Conservation (phyloP, 257 asterid genomes). For the Solanum chiquidenum region DNA sequence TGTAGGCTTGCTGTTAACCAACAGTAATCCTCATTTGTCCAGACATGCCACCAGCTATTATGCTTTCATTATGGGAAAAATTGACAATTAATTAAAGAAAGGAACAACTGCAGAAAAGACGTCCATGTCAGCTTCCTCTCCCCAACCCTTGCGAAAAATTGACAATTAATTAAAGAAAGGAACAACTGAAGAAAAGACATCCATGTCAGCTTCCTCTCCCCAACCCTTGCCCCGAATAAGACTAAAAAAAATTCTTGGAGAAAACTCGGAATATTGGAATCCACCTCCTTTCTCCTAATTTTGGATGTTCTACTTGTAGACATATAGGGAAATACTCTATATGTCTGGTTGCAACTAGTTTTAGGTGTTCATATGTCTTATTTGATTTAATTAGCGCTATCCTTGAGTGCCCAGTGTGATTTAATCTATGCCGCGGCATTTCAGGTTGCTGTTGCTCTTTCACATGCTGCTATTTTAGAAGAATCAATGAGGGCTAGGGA, state of each 20-base stretch:
- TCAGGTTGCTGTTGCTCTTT: conserved; percentile 98
- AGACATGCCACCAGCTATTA: background rate
- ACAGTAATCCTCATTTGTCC: background rate
- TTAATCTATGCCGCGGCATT: background rate
- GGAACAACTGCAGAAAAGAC: background rate
- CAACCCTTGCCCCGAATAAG: background rate
- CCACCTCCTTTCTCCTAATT: background rate
- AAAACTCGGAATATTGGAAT: background rate
- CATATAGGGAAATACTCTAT: background rate
- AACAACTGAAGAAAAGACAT: background rate
- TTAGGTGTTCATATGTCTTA: background rate
- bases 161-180: background rate
- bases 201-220: background rate
- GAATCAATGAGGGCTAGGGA: conserved; percentile 98
- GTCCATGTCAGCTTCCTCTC: background rate
- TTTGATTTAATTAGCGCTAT: background rate
- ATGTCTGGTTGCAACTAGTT: background rate
- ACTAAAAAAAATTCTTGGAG: background rate
- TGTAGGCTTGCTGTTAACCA: background rate
- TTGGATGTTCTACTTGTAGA: background rate
- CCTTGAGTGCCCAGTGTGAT: background rate
- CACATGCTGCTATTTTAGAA: conserved; percentile 96
- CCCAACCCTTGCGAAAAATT: background rate
- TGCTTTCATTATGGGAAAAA: background rate
- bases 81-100: background rate